Percentiles rank a stretch among this genome's conserved stretches.
Evolutionary conservation across 345 rosid species (phyloP).

Genomic region (Toxicodendron radicans): DNA sequence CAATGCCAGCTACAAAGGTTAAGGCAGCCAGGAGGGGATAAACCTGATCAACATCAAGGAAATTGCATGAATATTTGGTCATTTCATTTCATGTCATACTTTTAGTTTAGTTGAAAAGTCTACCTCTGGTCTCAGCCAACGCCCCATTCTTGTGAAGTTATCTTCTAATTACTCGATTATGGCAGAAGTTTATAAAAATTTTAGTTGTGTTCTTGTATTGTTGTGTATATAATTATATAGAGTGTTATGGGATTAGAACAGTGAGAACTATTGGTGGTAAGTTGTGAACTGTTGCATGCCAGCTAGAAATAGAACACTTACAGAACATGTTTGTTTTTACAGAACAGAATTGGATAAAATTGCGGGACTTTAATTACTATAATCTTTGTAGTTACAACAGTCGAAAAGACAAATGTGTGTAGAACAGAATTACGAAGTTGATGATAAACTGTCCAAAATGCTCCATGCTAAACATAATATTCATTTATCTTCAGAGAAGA

Average conservation of each 20-base stretch:
- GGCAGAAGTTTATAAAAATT: not conserved
- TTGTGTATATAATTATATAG: no score
- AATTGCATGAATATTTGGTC: not conserved
- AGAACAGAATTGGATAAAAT: no score
- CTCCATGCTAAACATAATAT: not conserved
- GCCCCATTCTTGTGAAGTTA: conserved; percentile 45
- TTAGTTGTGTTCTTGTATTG: not conserved
- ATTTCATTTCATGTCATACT: no score
- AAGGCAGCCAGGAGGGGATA: conserved; percentile 74
- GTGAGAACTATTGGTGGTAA: no score
- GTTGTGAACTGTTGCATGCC: no score
- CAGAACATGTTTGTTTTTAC: no score
- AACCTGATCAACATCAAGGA: conserved; percentile 32
- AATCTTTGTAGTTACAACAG: no score
- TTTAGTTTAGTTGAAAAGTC: not conserved
- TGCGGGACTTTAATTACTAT: no score
- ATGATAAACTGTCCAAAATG: not conserved
- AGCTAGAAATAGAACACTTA: no score
- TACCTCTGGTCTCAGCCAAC: conserved; percentile 79
- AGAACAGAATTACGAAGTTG: not conserved
- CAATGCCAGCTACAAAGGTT: conserved; percentile 61
- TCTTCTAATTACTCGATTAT: not conserved
- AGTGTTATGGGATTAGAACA: no score
- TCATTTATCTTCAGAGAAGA: conserved; percentile 55
- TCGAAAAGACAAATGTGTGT: not conserved